phyloP scores from a whole-genome alignment of 768 basidiomycete species.

The Sporobolomyces phaffii region DNA sequence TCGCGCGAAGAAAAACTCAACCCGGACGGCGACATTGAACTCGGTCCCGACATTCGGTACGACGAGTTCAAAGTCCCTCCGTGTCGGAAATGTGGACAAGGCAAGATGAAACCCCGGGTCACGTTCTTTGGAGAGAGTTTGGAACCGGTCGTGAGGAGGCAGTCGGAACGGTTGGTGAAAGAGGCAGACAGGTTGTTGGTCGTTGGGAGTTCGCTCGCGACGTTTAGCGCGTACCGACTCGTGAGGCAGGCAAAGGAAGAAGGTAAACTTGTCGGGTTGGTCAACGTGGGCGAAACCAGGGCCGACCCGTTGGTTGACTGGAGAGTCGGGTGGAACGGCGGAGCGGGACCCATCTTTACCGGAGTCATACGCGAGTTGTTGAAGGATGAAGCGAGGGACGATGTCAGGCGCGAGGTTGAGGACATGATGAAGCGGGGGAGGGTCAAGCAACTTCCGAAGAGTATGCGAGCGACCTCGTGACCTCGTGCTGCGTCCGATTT shows the following conservation, averaged over 20 bases:
- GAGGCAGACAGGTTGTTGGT: slow-evolving; percentile 64
- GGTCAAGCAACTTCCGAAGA: slow-evolving; percentile 18
- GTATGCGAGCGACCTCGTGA: slow-evolving; percentile 4
- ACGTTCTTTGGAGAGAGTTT: slow-evolving; percentile 34
- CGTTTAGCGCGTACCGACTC: slow-evolving; percentile 82
- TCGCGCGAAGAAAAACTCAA: slow-evolving; percentile 28
- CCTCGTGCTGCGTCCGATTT: too few species aligned
- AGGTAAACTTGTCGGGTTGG: slow-evolving; percentile 68
- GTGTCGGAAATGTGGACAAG: slow-evolving; percentile 23
- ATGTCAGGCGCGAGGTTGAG: slow-evolving; percentile 19
- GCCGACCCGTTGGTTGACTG: slow-evolving; percentile 62
- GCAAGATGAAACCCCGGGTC: slow-evolving; percentile 21
- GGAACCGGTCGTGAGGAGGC: slow-evolving; percentile 11
- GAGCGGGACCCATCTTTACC: slow-evolving; percentile 45
- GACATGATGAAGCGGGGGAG: slow-evolving; percentile 10
- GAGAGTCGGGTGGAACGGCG: slow-evolving; percentile 71
- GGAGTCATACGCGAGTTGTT: slow-evolving; percentile 8
- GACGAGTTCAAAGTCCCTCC: slow-evolving; percentile 32
- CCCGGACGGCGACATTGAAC: slow-evolving; percentile 38
- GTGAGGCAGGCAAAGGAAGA: slow-evolving; percentile 70
- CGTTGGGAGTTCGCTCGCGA: slow-evolving; percentile 84
- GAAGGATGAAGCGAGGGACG: background rate
- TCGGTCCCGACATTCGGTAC: slow-evolving; percentile 26
- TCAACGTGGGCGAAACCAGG: slow-evolving; percentile 83
- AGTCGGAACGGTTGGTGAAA: slow-evolving; percentile 49